phyloP scores from a whole-genome alignment of 768 basidiomycete species.

The Cyclocybe aegerita region DNA sequence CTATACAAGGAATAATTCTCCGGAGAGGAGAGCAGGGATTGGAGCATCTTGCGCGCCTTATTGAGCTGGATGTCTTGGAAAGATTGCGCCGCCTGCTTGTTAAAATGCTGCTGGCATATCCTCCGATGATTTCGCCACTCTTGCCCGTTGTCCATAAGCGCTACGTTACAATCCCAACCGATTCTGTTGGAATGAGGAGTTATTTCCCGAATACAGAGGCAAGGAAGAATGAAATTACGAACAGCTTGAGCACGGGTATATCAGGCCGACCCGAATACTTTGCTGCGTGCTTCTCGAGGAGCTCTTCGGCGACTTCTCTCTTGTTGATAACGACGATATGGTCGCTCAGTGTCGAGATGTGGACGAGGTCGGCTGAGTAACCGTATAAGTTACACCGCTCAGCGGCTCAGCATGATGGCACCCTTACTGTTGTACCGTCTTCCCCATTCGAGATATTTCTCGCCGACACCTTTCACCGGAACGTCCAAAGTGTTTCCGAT shows the following conservation, averaged over 20 bases:
- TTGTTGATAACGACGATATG: constrained; percentile 28
- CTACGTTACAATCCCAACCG: constrained; percentile 35
- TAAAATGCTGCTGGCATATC: constrained; percentile 32
- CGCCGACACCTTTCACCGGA: not conserved
- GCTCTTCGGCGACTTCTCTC: constrained; percentile 15
- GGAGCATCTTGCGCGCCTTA: constrained; percentile 27
- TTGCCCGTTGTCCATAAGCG: constrained; percentile 31
- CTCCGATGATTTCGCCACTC: constrained; percentile 36
- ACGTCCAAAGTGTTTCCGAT: constrained; percentile 21
- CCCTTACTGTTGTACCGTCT: constrained; percentile 15
- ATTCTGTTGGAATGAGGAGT: constrained; percentile 13
- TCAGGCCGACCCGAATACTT: constrained; percentile 47
- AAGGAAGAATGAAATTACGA: not conserved
- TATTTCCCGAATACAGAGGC: not conserved
- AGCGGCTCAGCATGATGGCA: not conserved
- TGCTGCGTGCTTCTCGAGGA: constrained; percentile 44
- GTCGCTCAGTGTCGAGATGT: constrained; percentile 19
- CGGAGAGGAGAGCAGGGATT: constrained; percentile 18
- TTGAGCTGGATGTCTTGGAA: constrained; percentile 27
- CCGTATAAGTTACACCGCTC: not conserved
- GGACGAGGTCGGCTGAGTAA: constrained; percentile 20
- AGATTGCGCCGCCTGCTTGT: constrained; percentile 17
- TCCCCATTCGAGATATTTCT: constrained; percentile 13
- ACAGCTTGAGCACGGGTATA: constrained; percentile 13
- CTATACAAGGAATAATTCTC: constrained; percentile 7